A percentile compares a stretch with the other conserved stretches of the same genome.
These are phyloP conservation scores for Elsinoe ampelina DNA, from an alignment of 2,329 filamentous ascomycete species.

Conservation along the genomic window DNA sequence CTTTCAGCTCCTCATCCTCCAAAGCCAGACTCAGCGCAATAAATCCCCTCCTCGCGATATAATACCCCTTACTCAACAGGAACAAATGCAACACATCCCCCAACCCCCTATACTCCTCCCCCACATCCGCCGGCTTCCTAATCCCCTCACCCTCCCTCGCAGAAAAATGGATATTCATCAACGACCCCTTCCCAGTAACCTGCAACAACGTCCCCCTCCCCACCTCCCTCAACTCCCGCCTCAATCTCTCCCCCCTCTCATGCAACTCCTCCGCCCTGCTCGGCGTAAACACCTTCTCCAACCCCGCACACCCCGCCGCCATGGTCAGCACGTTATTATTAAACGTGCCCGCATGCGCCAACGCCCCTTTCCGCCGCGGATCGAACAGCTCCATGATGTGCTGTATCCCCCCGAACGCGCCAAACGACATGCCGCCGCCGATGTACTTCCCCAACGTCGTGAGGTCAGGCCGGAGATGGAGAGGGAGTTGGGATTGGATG, in stretches of 20 bases:
- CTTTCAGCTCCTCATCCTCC: conserved; percentile 26
- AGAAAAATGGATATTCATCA: conserved; percentile 31
- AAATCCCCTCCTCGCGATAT: conserved; percentile 28
- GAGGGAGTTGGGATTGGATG: conserved; percentile 29
- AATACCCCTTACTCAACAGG: conserved; percentile 31
- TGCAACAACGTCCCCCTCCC: conserved; percentile 28
- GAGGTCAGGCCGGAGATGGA: conserved; percentile 48
- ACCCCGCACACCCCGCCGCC: conserved; percentile 41
- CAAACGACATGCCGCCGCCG: conserved; percentile 57
- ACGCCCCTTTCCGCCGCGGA: conserved; percentile 32
- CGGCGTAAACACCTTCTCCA: conserved; percentile 30
- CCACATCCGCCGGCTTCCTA: conserved; percentile 17
- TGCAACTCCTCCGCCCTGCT: conserved; percentile 25
- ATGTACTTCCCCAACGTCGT: conserved; percentile 58
- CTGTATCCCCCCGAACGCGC: conserved; percentile 53
- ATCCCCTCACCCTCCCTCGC: conserved; percentile 21
- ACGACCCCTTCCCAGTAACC: conserved; percentile 30
- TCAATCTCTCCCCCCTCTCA: conserved; percentile 26
- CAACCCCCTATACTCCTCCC: conserved; percentile 23
- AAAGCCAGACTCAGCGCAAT: conserved; percentile 30
- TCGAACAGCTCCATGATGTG: conserved; percentile 53
- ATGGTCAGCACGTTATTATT: conserved; percentile 60
- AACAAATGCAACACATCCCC: conserved; percentile 30
- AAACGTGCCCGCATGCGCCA: conserved; percentile 55
- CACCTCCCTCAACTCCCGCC: conserved; percentile 22